Evolutionary conservation across 768 basidiomycete genomes (phyloP).

Genomic region (Wakefieldia striispora): DNA sequence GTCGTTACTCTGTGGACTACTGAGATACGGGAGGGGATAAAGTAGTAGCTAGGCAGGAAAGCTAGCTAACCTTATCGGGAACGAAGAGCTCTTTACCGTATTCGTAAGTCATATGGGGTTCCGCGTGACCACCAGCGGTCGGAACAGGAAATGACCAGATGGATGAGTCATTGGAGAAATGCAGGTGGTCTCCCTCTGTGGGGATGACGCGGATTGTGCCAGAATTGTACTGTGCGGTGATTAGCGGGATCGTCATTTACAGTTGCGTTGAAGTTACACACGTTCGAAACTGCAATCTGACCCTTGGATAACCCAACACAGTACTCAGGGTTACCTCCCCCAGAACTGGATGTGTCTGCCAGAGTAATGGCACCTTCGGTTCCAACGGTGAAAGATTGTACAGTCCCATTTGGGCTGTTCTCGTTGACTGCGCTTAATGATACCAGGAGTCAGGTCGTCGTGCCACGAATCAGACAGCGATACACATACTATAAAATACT

Average conservation of each 20-base stretch:
- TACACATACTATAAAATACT: conserved; percentile 58
- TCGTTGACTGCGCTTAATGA: conserved; percentile 58
- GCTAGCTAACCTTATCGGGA: conserved; percentile 55
- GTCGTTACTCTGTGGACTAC: conserved; percentile 52
- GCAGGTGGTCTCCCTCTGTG: conserved; percentile 37
- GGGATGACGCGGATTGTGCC: conserved; percentile 56
- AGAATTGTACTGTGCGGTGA: conserved; percentile 41
- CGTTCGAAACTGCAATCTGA: conserved; percentile 59
- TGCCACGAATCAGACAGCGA: not conserved
- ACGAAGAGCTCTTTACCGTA: conserved; percentile 56
- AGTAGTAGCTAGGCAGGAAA: not conserved
- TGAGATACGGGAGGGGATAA: not conserved
- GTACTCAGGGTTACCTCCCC: conserved; percentile 53
- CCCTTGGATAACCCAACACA: conserved; percentile 50
- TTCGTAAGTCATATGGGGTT: conserved; percentile 68
- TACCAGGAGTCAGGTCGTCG: not conserved
- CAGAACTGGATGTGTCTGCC: conserved; percentile 46
- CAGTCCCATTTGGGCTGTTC: conserved; percentile 33
- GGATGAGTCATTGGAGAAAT: conserved; percentile 35
- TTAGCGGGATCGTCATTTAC: not conserved
- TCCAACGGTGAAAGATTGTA: conserved; percentile 59
- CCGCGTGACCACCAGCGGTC: conserved; percentile 38
- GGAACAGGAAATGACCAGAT: conserved; percentile 55
- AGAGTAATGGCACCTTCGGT: conserved; percentile 43
- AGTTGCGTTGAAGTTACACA: conserved; percentile 23